These are phyloP conservation scores for Camelina hispida DNA, from an alignment of 345 rosid genomes.

Conservation along the genomic window DNA sequence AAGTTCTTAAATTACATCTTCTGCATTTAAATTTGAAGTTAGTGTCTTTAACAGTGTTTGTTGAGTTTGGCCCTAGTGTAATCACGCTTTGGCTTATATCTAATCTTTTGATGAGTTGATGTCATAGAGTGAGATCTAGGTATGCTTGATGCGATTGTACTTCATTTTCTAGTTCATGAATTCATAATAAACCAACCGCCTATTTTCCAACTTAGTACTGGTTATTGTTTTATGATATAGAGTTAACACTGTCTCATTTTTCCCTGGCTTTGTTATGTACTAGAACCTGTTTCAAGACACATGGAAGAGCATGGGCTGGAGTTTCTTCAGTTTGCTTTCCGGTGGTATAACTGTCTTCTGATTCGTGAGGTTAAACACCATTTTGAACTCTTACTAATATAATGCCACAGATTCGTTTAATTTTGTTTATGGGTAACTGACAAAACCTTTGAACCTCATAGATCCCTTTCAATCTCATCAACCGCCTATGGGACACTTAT, in stretches of 20 bases:
- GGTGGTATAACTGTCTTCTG: conserved; percentile 98
- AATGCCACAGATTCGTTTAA: background rate
- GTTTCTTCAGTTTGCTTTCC: conserved; percentile 96
- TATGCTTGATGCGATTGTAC: background rate
- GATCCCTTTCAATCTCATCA: conserved; percentile 90
- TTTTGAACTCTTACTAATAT: conserved; percentile 8
- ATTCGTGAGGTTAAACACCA: conserved; percentile 77
- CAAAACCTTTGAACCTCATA: conserved; percentile 41
- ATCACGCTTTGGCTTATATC: background rate
- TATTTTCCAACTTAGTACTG: background rate
- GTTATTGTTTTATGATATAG: conserved; percentile 4
- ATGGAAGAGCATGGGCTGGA: conserved; percentile 98
- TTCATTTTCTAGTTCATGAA: conserved; percentile 28
- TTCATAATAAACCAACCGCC: background rate
- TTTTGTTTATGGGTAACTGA: conserved; percentile 7
- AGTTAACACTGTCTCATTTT: conserved; percentile 26
- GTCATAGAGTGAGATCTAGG: background rate
- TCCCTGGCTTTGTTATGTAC: conserved; percentile 27
- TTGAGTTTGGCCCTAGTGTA: background rate
- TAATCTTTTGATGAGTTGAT: conserved; percentile 3
- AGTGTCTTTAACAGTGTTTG: background rate
- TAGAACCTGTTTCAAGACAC: conserved; percentile 97
- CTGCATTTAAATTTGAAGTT: conserved; percentile 21
- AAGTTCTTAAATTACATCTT: background rate
- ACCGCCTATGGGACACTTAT: conserved; percentile 97